Evolutionary conservation across 805 yeast species (phyloP).

Genomic region (Monosporozyma siamensis): DNA sequence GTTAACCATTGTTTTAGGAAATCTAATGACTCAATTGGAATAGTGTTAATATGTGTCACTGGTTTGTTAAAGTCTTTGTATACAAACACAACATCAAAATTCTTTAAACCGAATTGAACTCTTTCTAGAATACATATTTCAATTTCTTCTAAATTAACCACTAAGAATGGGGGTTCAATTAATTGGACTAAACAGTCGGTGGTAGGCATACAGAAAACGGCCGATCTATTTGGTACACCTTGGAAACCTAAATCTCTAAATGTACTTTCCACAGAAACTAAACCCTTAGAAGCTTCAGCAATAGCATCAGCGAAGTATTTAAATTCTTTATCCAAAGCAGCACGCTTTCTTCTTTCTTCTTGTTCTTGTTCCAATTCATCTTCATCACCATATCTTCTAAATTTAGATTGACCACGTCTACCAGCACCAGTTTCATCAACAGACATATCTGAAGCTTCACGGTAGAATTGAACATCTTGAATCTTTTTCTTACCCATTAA

Average conservation of each 20-base stretch:
- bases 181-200: conserved; percentile 93
- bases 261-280: conserved; percentile 84
- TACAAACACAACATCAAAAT: conserved; percentile 93
- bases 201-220: conserved; percentile 92
- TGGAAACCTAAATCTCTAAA: conserved; percentile 93
- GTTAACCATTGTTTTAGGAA: conserved; percentile 93
- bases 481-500: conserved; percentile 95
- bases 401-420: conserved; percentile 60
- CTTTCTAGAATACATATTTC: conserved; percentile 94
- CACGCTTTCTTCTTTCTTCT: conserved; percentile 90
- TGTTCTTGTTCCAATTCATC: conserved; percentile 98
- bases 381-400: conserved; percentile 89
- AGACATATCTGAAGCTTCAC: conserved; percentile 93
- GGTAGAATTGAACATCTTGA: conserved; percentile 87
- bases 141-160: conserved; percentile 80
- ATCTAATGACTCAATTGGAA: conserved; percentile 86
- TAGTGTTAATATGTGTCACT: conserved; percentile 87
- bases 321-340: conserved; percentile 85
- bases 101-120: conserved; percentile 92
- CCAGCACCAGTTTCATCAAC: conserved; percentile 96
- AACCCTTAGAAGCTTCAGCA: conserved; percentile 77
- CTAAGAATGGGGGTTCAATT: conserved; percentile 90
- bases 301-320: conserved; percentile 81
- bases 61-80: conserved; percentile 84
- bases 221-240: conserved; percentile 94